Conservation (phyloP, 768 basidiomycete species). For the Podaxis sp. region DNA sequence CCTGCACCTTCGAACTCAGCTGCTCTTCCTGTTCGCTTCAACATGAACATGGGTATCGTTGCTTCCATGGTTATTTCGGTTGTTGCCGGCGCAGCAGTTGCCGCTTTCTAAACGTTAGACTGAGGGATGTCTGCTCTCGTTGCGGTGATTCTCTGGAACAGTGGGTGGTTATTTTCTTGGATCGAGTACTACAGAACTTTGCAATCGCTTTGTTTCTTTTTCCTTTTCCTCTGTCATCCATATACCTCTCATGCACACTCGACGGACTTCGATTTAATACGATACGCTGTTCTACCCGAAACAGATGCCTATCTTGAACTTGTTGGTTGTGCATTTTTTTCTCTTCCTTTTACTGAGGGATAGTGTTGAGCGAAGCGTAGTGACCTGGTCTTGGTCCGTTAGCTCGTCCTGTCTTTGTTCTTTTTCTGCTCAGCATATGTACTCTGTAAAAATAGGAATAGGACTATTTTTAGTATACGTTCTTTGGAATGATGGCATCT, state of each 20-base stretch:
- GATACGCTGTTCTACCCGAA: not conserved
- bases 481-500: not conserved
- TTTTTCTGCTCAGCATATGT: not conserved
- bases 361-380: constrained; percentile 3
- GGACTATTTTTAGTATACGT: not conserved
- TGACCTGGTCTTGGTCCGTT: constrained; percentile 4
- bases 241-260: not conserved
- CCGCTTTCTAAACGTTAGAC: constrained; percentile 36
- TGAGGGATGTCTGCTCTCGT: not conserved
- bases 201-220: not conserved
- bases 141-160: not conserved
- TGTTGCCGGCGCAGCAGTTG: constrained; percentile 46
- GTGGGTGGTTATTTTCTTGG: not conserved
- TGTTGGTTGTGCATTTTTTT: not conserved
- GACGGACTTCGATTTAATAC: not conserved
- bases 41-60: constrained; percentile 14
- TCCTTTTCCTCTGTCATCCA: not conserved
- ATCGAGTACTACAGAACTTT: not conserved
- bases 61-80: constrained; percentile 30
- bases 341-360: not conserved
- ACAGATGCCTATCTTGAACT: not conserved
- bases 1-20: constrained; percentile 28
- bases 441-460: constrained; percentile 13
- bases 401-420: constrained; percentile 3
- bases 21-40: constrained; percentile 32